phyloP scores from a whole-genome alignment of 257 asterid species.

The Nicotiana benthamiana region DNA sequence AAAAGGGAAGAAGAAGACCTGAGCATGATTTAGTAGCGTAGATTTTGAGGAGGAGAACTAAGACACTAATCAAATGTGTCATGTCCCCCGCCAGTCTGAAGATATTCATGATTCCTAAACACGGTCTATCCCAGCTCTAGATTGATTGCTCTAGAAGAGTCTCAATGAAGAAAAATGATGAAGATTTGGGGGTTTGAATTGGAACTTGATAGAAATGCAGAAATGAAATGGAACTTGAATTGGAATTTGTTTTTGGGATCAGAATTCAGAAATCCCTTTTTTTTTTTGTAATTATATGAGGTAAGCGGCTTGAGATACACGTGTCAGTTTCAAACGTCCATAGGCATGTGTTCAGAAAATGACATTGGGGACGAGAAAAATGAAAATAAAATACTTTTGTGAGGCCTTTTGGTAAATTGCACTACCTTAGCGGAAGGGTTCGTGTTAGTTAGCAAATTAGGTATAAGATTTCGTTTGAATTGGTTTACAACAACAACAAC shows the following conservation, averaged over 20 bases:
- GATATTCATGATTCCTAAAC: constrained; percentile 46
- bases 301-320: not conserved
- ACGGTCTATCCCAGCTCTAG: not conserved
- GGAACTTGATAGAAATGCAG: not conserved
- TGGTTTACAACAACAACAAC: too few relatives aligned
- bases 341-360: not conserved
- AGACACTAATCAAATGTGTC: constrained; percentile 83
- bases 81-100: constrained; percentile 93
- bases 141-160: not conserved
- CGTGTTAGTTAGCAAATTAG: too few relatives aligned
- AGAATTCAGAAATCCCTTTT: not conserved
- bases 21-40: constrained; percentile 93
- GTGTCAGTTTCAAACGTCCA: not conserved
- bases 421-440: too few relatives aligned
- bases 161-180: not conserved
- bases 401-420: too few relatives aligned
- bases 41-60: constrained; percentile 86
- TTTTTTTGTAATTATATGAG: not conserved
- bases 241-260: not conserved
- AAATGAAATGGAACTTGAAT: not conserved
- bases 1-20: constrained; percentile 38
- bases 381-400: too few relatives aligned
- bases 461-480: too few relatives aligned
- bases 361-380: not conserved
- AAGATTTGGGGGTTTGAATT: not conserved